Evolutionary conservation across 352 stramenopile species (phyloP).

Genomic region (Thalassiosira hispida): DNA sequence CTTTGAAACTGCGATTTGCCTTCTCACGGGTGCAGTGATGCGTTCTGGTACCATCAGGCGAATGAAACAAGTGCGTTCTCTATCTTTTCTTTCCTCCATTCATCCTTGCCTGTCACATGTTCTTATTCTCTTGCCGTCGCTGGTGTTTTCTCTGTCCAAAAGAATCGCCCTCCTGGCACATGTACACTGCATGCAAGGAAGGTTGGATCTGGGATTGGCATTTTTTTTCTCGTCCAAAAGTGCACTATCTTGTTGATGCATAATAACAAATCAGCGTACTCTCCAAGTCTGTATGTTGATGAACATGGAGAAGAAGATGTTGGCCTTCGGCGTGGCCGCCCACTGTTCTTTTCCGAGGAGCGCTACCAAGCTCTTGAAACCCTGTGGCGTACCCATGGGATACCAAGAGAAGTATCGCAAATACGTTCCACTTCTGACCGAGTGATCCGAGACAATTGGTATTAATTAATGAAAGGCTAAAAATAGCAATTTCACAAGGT

Average conservation of each 20-base stretch:
- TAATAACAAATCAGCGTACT: constrained; percentile 87
- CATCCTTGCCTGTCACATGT: constrained; percentile 4
- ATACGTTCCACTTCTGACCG: constrained; percentile 85
- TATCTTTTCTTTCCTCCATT: not conserved
- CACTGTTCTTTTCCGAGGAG: constrained; percentile 82
- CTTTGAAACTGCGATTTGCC: constrained; percentile 82
- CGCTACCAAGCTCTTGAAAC: constrained; percentile 76
- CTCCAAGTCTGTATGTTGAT: constrained; percentile 84
- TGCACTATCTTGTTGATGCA: constrained; percentile 86
- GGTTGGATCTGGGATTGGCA: constrained; percentile 81
- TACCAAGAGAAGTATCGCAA: constrained; percentile 84
- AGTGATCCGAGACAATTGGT: constrained; percentile 86
- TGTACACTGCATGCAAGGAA: constrained; percentile 84
- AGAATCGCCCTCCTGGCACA: constrained; percentile 63
- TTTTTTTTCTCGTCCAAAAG: constrained; percentile 88
- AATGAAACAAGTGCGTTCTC: constrained; percentile 45
- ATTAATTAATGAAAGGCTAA: too few relatives aligned
- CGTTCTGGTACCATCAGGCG: constrained; percentile 65
- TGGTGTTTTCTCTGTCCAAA: constrained; percentile 1
- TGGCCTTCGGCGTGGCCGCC: constrained; percentile 73
- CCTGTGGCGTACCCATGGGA: constrained; percentile 82
- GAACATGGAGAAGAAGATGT: constrained; percentile 87
- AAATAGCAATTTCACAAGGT: too few relatives aligned
- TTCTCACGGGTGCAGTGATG: constrained; percentile 84
- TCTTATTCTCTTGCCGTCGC: constrained; percentile 17